These are phyloP conservation scores for Kwoniella sp. DNA, from an alignment of 768 basidiomycete genomes.

Conservation along the genomic window DNA sequence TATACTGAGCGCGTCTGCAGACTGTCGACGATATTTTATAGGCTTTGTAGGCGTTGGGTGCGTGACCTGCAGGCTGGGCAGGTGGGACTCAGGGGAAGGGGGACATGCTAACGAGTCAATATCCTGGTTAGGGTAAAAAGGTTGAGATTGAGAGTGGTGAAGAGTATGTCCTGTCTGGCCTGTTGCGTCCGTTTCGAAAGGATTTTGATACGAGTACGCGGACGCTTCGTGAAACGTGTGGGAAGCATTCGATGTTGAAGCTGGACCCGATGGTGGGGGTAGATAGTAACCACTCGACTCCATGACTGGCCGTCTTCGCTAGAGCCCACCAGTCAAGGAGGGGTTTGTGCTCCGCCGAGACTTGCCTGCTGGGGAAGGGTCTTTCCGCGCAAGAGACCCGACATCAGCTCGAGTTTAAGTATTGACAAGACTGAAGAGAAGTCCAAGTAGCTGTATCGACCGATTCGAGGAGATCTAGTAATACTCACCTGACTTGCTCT, in stretches of 20 bases:
- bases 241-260: neutral
- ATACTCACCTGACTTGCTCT: too few relatives aligned
- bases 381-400: too few relatives aligned
- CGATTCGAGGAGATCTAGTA: too few relatives aligned
- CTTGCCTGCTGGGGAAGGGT: too few relatives aligned
- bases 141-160: neutral
- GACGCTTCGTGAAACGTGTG: neutral
- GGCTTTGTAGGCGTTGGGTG: constrained; percentile 33
- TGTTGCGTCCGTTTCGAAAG: neutral
- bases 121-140: neutral
- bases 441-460: too few relatives aligned
- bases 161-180: neutral
- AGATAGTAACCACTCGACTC: neutral
- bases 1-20: constrained; percentile 3
- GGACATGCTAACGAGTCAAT: neutral
- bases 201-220: neutral
- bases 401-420: too few relatives aligned
- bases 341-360: too few relatives aligned
- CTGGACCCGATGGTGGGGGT: neutral
- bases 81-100: constrained; percentile 1
- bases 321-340: neutral
- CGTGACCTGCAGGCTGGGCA: constrained; percentile 27
- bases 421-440: too few relatives aligned
- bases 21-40: constrained; percentile 18
- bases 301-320: neutral